phyloP scores from a whole-genome alignment of 768 basidiomycete species.

The Wakefieldia striispora region DNA sequence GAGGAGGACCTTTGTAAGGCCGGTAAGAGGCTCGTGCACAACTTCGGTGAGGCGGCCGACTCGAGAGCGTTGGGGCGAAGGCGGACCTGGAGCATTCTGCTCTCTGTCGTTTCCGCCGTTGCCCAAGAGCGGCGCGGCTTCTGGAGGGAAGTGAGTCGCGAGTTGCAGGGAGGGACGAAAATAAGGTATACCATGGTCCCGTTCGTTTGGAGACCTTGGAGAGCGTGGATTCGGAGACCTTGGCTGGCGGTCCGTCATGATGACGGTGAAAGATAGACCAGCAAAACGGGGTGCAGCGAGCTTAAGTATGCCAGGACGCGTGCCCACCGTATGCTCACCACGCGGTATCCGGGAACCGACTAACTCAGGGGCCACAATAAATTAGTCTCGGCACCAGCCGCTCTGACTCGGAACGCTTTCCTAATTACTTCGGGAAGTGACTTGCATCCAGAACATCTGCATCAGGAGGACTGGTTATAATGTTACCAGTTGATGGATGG shows the following conservation, averaged over 20 bases:
- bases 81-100: constrained; percentile 30
- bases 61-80: constrained; percentile 36
- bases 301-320: constrained; percentile 32
- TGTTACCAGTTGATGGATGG: too few species aligned
- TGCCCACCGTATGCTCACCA: constrained; percentile 27
- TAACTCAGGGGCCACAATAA: constrained; percentile 13
- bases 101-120: constrained; percentile 45
- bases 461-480: too few species aligned
- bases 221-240: constrained; percentile 52
- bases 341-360: constrained; percentile 18
- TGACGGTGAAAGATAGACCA: constrained; percentile 25
- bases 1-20: constrained; percentile 80
- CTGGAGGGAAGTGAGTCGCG: constrained; percentile 34
- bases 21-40: constrained; percentile 76
- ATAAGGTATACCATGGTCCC: constrained; percentile 49
- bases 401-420: too few species aligned
- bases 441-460: too few species aligned
- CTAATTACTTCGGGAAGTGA: too few species aligned
- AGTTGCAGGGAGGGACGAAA: neutral
- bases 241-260: constrained; percentile 56
- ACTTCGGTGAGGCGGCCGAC: constrained; percentile 44
- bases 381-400: too few species aligned
- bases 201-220: constrained; percentile 51
- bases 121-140: constrained; percentile 62
- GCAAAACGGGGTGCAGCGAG: constrained; percentile 4